Conservation (phyloP, 257 asterid genomes). For the Leonotis leonurus region DNA sequence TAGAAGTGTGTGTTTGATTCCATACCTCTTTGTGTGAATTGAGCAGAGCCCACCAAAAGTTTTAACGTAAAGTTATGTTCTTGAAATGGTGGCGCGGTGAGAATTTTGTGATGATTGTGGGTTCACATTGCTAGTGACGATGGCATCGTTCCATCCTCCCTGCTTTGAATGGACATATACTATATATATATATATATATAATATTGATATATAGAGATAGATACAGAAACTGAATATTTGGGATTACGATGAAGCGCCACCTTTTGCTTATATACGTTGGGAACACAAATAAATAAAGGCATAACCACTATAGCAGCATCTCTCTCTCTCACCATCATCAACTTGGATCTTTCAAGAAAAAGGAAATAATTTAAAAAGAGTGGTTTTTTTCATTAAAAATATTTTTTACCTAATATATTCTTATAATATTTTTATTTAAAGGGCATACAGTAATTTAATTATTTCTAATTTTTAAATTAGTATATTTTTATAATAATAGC, state of each 20-base stretch:
- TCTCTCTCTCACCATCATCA: no score
- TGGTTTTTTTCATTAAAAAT: no score
- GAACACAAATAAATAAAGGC: not conserved
- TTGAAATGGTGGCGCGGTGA: not conserved
- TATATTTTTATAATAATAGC: no score
- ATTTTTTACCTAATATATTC: no score
- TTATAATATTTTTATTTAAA: no score
- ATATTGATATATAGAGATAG: not conserved
- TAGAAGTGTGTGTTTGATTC: not conserved
- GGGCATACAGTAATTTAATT: no score
- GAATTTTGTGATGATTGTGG: not conserved
- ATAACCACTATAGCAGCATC: no score
- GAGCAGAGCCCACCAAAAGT: slow-evolving; percentile 11
- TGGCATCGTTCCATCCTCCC: not conserved
- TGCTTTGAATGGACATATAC: not conserved
- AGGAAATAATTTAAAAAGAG: no score
- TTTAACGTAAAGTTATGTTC: not conserved
- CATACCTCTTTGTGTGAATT: slow-evolving; percentile 11
- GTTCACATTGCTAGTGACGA: not conserved
- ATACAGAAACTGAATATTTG: not conserved
- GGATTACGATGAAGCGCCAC: slow-evolving; percentile 15
- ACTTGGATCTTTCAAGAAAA: no score
- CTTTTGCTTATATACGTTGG: slow-evolving; percentile 8
- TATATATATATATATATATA: not conserved
- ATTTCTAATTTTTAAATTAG: no score